A percentile compares a stretch with the other conserved stretches of the same genome.
Conservation (phyloP, 495 filamentous ascomycete genomes). For the Copromyces sp. region DNA sequence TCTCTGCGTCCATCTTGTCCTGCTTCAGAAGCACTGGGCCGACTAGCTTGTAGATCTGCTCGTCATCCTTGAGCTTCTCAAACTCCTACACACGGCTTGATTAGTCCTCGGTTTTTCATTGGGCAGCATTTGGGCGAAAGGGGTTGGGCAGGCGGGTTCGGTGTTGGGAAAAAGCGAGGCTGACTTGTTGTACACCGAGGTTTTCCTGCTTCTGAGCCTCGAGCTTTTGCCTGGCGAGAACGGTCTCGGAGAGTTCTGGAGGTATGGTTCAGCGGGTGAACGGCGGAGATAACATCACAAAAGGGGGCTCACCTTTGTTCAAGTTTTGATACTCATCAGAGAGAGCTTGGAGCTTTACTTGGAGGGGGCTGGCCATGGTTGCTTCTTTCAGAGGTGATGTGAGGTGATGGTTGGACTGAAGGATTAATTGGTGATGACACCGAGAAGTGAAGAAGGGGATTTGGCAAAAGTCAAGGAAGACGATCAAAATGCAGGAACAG, state of each 20-base stretch:
- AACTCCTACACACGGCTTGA: constrained; percentile 55
- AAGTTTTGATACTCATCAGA: constrained; percentile 81
- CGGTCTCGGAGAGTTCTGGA: constrained; percentile 65
- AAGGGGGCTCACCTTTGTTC: constrained; percentile 53
- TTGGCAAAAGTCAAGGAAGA: neutral
- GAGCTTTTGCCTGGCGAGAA: constrained; percentile 81
- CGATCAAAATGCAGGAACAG: neutral
- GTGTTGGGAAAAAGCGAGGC: neutral
- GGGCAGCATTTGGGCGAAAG: neutral
- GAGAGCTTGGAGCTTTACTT: constrained; percentile 60
- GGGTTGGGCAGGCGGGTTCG: neutral
- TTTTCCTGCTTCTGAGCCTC: constrained; percentile 94
- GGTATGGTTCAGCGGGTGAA: constrained; percentile 3
- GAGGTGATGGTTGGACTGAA: neutral
- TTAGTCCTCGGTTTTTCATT: neutral
- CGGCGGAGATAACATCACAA: neutral
- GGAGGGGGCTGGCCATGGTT: constrained; percentile 36
- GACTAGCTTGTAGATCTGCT: constrained; percentile 90
- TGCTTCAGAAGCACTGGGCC: constrained; percentile 92
- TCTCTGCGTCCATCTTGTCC: constrained; percentile 74
- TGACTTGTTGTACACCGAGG: constrained; percentile 69
- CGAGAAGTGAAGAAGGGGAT: neutral
- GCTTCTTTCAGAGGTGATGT: neutral
- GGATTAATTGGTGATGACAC: neutral
- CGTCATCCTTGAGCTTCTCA: constrained; percentile 58